Base-by-base conservation (phyloP, 2,329 filamentous ascomycete species). In the Trichoderma atroviride region DNA sequence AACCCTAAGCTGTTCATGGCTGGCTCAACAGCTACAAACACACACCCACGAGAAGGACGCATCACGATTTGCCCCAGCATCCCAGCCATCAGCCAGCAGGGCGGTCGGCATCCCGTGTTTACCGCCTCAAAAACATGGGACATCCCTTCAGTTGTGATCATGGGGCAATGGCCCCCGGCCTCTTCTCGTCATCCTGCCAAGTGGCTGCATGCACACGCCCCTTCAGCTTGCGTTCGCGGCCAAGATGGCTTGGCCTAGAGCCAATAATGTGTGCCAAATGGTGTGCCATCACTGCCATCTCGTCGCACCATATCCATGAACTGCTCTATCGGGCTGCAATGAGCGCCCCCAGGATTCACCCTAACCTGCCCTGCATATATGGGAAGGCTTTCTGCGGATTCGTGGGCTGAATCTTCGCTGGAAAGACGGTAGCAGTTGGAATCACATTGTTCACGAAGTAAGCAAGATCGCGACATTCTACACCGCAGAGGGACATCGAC, bases 201-300 rank as follows among this genome's bases (percentile, higher is more conserved):
- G 69, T 73, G 62, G 72, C 68, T 58, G 27, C 72, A 72, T 43
- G 61, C 53, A 19, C 60, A 63, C 57, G 70, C 69, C n/a, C 53
- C 69, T 50, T 68, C 71, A 59, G 71, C 71, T 52, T 70, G 69
- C 62, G 69, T 65, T 16, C 50, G 62, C 24, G 29, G 29, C 60
- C 7, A 50, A 47, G n/a, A 70, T 58, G 37, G 55, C 47, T 61
- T 37, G 29, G 37, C 33, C 19, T 22, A 60, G n/a, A 57, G 43
- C 50, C n/a, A 59, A 29, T 53, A 64, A 29, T 50, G 43, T n/a
- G 68, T 68, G 27, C 72, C 69, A 50, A 63, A 63, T 19, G 76
- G 78, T 60, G 71, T 77, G 29, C 74, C 29, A 74, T 78, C 4
- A 71, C 75, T 40, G 14, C 16, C 71, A 73, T 4, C 72, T 72